phyloP scores from a whole-genome alignment of 148 eudicot genomes.

The Fagopyrum homotropicum region DNA sequence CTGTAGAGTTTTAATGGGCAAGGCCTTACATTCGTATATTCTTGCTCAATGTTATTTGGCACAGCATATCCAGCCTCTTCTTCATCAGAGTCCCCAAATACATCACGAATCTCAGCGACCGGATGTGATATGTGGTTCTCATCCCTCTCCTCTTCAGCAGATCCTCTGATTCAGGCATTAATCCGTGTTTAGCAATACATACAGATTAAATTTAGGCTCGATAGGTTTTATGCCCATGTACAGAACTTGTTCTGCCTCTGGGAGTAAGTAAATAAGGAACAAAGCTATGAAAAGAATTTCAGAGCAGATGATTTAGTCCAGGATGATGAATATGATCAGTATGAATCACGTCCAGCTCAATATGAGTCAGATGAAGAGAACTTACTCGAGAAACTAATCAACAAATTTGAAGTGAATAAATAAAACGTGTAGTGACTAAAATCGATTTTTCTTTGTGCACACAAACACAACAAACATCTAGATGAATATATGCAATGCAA shows the following conservation, averaged over 20 bases:
- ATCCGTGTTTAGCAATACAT: background rate
- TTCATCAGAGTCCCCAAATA: conserved; percentile 99
- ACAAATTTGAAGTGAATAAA: background rate
- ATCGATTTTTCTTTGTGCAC: background rate
- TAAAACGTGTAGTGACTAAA: background rate
- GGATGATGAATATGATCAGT: conserved; percentile 83
- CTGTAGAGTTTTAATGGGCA: background rate
- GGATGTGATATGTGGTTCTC: conserved; percentile 47
- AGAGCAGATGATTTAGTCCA: conserved; percentile 78
- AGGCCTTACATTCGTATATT: conserved; percentile 42
- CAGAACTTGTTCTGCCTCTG: background rate
- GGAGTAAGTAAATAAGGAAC: conserved; percentile 25
- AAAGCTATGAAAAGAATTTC: conserved; percentile 53
- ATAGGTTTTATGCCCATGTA: background rate
- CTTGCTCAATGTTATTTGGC: conserved; percentile 59
- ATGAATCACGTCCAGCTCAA: conserved; percentile 33
- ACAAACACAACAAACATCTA: background rate
- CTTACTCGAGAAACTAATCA: background rate
- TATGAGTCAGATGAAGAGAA: conserved; percentile 84
- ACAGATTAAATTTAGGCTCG: background rate
- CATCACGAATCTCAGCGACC: conserved; percentile 88
- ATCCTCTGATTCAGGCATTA: conserved; percentile 30
- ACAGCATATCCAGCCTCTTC: conserved; percentile 71
- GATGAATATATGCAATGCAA: background rate
- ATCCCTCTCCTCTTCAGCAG: conserved; percentile 74